These are phyloP conservation scores for Vigna reflexopilosa DNA, from an alignment of 306 rosid genomes.

Conservation along the genomic window DNA sequence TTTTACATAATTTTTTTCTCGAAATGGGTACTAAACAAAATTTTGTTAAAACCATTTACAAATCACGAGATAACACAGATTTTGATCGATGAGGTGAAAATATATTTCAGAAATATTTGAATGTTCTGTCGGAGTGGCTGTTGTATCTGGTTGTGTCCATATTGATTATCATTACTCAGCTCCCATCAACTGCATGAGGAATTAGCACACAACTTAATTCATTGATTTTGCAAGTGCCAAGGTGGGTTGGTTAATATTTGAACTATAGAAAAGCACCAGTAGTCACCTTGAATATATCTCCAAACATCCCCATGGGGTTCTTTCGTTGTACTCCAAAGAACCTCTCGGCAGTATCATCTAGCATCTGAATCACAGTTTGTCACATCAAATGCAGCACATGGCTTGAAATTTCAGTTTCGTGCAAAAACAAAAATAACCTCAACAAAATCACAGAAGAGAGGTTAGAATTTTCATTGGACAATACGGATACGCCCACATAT, in stretches of 20 bases:
- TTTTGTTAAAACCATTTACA: conserved; percentile 44
- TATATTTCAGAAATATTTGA: conserved; percentile 19
- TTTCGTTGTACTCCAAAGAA: conserved; percentile 83
- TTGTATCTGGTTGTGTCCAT: conserved; percentile 15
- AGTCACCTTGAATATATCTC: conserved; percentile 90
- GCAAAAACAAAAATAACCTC: conserved; percentile 32
- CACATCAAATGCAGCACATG: conserved; percentile 49
- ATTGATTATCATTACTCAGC: conserved; percentile 48
- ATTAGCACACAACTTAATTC: conserved; percentile 26
- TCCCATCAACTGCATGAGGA: conserved; percentile 83
- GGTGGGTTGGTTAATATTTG: background rate
- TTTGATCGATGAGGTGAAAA: conserved; percentile 10
- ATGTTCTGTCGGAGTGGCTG: conserved; percentile 32
- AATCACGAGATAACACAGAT: conserved; percentile 37
- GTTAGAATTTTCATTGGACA: conserved; percentile 7
- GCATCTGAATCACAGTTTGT: conserved; percentile 67
- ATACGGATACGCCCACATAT: conserved; percentile 1
- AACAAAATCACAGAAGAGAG: conserved; percentile 2
- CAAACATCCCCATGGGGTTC: conserved; percentile 93
- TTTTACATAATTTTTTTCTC: background rate
- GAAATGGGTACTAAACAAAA: conserved; percentile 27
- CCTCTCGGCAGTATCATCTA: conserved; percentile 84
- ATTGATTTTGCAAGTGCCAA: conserved; percentile 21
- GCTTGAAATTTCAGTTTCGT: background rate
- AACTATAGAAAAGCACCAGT: conserved; percentile 1